phyloP scores from a whole-genome alignment of 768 basidiomycete species.

The Phlebiopsis gigantea region DNA sequence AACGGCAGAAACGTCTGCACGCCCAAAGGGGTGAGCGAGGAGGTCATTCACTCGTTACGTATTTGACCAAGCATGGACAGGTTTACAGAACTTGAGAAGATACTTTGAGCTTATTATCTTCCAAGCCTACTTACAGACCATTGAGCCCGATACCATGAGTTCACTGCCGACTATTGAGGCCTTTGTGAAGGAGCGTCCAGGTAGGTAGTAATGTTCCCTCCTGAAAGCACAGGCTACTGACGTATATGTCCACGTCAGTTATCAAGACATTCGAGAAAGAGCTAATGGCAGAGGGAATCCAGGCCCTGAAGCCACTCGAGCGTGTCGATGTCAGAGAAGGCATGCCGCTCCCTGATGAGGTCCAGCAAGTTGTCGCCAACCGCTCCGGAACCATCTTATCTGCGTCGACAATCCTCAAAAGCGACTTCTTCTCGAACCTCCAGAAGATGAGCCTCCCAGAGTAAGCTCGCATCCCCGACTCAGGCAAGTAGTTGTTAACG shows the following conservation, averaged over 20 bases:
- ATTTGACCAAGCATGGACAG: conserved; percentile 20
- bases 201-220: conserved; percentile 52
- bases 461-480: conserved; percentile 38
- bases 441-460: conserved; percentile 97
- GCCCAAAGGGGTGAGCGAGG: conserved; percentile 55
- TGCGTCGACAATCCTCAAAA: conserved; percentile 91
- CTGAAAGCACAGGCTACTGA: conserved; percentile 26
- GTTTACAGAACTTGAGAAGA: conserved; percentile 73
- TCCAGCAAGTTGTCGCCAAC: conserved; percentile 76
- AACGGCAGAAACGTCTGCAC: conserved; percentile 57
- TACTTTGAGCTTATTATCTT: conserved; percentile 87
- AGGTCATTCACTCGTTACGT: conserved; percentile 20
- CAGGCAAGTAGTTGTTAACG: neutral
- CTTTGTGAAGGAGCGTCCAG: conserved; percentile 81
- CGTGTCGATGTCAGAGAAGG: conserved; percentile 61
- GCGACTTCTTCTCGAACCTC: conserved; percentile 87
- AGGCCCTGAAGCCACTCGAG: conserved; percentile 78
- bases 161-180: conserved; percentile 74
- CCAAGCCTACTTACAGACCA: conserved; percentile 84
- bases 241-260: conserved; percentile 39
- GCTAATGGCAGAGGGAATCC: conserved; percentile 67
- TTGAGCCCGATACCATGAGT: conserved; percentile 71
- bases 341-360: conserved; percentile 86
- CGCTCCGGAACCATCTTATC: conserved; percentile 84
- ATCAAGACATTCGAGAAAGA: conserved; percentile 96